A percentile compares a stretch with the other conserved stretches of the same genome.
phyloP scores from a whole-genome alignment of 352 stramenopile species.

The Globisporangium cederbergense region DNA sequence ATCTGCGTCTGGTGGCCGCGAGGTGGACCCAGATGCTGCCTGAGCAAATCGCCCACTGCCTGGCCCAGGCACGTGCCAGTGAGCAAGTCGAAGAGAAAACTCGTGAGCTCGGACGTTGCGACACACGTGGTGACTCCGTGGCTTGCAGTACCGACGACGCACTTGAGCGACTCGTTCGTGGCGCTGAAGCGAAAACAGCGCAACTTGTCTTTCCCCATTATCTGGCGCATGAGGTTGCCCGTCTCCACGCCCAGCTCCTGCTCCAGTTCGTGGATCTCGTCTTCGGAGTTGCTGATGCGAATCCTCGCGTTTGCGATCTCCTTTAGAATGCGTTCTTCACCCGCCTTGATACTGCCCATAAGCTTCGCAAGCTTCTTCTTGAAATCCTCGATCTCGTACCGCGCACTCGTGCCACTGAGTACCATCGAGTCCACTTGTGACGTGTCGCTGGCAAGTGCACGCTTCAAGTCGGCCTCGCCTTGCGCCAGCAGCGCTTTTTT shows the following conservation, averaged over 20 bases:
- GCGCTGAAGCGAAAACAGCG: conserved; percentile 77
- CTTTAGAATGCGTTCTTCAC: conserved; percentile 50
- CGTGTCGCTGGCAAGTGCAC: conserved; percentile 59
- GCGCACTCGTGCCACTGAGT: conserved; percentile 47
- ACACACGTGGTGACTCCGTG: conserved; percentile 63
- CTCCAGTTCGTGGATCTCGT: conserved; percentile 68
- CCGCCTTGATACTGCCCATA: conserved; percentile 56
- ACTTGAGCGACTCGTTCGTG: conserved; percentile 66
- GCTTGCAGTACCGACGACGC: conserved; percentile 68
- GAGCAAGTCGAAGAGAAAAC: conserved; percentile 61
- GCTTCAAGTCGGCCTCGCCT: conserved; percentile 64
- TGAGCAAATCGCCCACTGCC: conserved; percentile 51
- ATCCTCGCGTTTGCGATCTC: conserved; percentile 65
- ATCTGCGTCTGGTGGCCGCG: conserved; percentile 68
- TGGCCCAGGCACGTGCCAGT: conserved; percentile 62
- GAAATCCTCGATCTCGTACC: conserved; percentile 76
- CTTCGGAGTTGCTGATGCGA: conserved; percentile 59
- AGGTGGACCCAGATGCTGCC: conserved; percentile 61
- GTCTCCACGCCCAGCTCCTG: conserved; percentile 65
- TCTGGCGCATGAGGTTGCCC: conserved; percentile 66
- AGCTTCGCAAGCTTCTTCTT: conserved; percentile 71
- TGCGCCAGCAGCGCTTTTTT: conserved; percentile 56
- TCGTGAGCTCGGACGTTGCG: conserved; percentile 40
- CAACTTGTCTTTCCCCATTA: conserved; percentile 55
- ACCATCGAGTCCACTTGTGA: conserved; percentile 63